A percentile compares a stretch with the other conserved stretches of the same genome.
Conservation (phyloP, 345 rosid genomes). For the Boechera divaricarpa region DNA sequence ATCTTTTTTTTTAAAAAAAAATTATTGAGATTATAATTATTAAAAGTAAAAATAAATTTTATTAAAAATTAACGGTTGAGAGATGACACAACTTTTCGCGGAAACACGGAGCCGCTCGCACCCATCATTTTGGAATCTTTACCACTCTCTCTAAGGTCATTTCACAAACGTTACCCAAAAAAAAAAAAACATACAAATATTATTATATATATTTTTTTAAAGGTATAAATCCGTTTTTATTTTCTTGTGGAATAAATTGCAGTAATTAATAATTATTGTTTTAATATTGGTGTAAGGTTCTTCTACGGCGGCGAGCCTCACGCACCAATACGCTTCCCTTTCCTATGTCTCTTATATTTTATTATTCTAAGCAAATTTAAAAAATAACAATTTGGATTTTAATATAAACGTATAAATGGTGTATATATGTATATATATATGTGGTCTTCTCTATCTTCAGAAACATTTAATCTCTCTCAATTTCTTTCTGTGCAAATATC, state of each 20-base stretch:
- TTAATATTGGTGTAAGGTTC: conserved; percentile 17
- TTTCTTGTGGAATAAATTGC: neutral
- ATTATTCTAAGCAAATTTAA: neutral
- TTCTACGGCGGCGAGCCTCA: conserved; percentile 45
- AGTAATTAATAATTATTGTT: neutral
- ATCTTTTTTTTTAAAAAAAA: neutral
- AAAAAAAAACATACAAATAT: neutral
- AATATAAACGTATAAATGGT: conserved; percentile 7
- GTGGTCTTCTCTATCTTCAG: conserved; percentile 23
- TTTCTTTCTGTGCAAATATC: conserved; percentile 2
- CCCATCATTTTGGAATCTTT: conserved; percentile 85
- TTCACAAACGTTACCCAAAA: conserved; percentile 13
- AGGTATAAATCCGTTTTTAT: too few relatives aligned
- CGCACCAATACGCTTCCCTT: conserved; percentile 25
- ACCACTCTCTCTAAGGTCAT: conserved; percentile 34
- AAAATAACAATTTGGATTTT: conserved; percentile 18
- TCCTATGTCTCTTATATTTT: conserved; percentile 18
- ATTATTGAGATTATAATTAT: neutral
- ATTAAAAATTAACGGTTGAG: conserved; percentile 69
- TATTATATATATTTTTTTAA: neutral
- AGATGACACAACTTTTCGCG: conserved; percentile 71
- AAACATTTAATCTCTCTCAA: conserved; percentile 23
- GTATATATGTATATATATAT: conserved; percentile 13
- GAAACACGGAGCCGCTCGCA: conserved; percentile 93
- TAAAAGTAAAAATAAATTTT: neutral